Evolutionary conservation across 176 grass and related monocot species (phyloP), one percentile per base, ranked within the genome.

Genomic region (Musa beccarii): DNA sequence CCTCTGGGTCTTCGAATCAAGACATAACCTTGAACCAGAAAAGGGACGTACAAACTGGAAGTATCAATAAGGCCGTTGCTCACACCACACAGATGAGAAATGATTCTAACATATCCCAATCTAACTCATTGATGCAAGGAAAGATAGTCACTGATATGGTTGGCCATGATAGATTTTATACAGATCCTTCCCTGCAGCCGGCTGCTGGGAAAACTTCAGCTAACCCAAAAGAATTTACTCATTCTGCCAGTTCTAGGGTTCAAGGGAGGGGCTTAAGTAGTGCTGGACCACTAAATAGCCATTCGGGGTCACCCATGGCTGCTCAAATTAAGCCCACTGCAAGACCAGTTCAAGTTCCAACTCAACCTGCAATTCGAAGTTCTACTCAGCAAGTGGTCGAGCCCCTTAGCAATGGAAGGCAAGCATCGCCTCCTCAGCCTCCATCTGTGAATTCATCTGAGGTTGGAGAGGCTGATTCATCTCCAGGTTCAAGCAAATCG

Each of bases 1-100:
- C 91, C 29, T 99, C 95, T 74, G 87, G 83, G 24, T 78, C 87
- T 66, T 82, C 85, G 12, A 86, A 78, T 29, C 84, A 85, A 81
- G 84, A 85, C n/a, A 67, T 66, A 14, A 54, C 75, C 13, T 79
- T 75, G 63, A 52, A 43, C 83, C 84, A 90, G 73, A 90, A 80
- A 79, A 86, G 77, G 26, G 78, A 83, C 43, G 57, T 81, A 19
- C 93, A 92, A 81, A 34, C 71, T 77, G 86, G 85, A 19, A 78
- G 73, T 49, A 69, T 83, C 11, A 90, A 81, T 82, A 94, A 87
- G 78, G 21, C 75, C 19, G 56, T 53, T 72, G 75, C 86, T 80
- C 84, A 86, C 62, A 90, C 87, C 15, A 71, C 68, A 74, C 86
- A 80, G 71, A 88, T 79, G 82, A 68, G 74, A 64, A 69, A 83